Percentiles rank a stretch among this genome's conserved stretches.
Evolutionary conservation across 2,329 filamentous ascomycete genomes (phyloP).

Genomic region (Paecilomyces fulvus): DNA sequence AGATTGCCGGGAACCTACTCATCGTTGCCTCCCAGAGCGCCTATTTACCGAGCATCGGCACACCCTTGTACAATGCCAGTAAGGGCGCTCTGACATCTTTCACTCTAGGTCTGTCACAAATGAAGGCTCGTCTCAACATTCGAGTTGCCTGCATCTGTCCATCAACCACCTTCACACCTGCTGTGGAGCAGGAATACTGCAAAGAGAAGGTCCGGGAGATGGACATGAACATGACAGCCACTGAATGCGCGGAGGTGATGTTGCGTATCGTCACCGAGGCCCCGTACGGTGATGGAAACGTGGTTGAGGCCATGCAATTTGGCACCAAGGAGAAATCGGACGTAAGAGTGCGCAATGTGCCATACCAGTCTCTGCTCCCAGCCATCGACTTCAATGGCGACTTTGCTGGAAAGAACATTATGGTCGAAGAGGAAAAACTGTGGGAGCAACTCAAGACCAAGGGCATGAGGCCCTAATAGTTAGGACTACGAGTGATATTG

Average conservation of each 20-base stretch:
- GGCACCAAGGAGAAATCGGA: background rate
- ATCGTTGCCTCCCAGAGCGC: background rate
- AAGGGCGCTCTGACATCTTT: background rate
- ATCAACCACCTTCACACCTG: background rate
- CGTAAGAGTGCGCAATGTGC: background rate
- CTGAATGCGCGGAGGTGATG: background rate
- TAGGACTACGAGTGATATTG: too few species aligned
- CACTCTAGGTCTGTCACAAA: background rate
- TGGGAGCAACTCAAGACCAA: background rate
- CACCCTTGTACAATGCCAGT: background rate
- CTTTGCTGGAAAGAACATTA: background rate
- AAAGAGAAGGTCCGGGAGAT: background rate
- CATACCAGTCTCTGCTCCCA: background rate
- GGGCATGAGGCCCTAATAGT: background rate
- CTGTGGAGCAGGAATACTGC: background rate
- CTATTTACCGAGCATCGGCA: background rate
- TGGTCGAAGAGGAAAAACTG: background rate
- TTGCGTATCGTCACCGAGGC: background rate
- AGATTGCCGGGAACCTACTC: background rate
- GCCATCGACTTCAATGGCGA: background rate
- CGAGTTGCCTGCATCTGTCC: background rate
- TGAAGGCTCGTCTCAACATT: background rate
- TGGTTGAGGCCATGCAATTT: background rate
- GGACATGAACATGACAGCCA: background rate
- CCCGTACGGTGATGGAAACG: background rate